Conservation (phyloP, 2,329 filamentous ascomycete genomes). For the Bertia moriformis region DNA sequence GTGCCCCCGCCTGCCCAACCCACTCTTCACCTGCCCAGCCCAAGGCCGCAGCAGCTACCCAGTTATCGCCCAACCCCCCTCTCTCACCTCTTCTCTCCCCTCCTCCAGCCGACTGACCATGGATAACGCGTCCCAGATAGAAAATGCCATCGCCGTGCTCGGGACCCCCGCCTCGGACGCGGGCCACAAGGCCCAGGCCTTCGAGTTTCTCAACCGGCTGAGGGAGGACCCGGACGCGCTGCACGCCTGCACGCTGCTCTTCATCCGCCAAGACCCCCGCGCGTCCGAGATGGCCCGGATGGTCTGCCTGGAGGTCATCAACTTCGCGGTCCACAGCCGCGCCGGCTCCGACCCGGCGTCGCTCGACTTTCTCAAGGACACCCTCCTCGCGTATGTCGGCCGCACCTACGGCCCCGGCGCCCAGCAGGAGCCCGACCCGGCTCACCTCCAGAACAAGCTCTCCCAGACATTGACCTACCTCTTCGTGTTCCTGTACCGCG, state of each 20-base stretch:
- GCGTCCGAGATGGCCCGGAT: constrained; percentile 74
- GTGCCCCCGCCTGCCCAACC: too few species aligned
- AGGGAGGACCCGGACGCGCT: constrained; percentile 71
- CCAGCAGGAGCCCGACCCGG: constrained; percentile 49
- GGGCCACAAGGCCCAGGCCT: constrained; percentile 65
- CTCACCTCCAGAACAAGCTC: constrained; percentile 85
- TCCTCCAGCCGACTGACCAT: constrained; percentile 3
- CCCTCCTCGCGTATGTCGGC: constrained; percentile 66
- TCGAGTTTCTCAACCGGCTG: constrained; percentile 66
- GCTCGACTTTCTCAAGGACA: constrained; percentile 64
- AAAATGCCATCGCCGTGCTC: constrained; percentile 89
- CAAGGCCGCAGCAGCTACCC: too few species aligned
- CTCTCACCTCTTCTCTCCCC: constrained; percentile 5
- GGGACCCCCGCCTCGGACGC: constrained; percentile 68
- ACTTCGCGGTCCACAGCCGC: constrained; percentile 74
- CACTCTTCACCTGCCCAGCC: too few species aligned
- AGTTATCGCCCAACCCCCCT: constrained; percentile 22
- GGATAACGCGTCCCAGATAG: constrained; percentile 41
- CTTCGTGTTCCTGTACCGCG: constrained; percentile 73
- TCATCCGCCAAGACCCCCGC: constrained; percentile 63
- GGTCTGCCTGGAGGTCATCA: constrained; percentile 82
- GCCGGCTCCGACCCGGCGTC: constrained; percentile 60
- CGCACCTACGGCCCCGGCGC: constrained; percentile 53
- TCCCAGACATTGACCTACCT: constrained; percentile 90
- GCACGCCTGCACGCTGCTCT: constrained; percentile 78